Conservation (phyloP, 441 rosid genomes). For the Jatropha multifida region DNA sequence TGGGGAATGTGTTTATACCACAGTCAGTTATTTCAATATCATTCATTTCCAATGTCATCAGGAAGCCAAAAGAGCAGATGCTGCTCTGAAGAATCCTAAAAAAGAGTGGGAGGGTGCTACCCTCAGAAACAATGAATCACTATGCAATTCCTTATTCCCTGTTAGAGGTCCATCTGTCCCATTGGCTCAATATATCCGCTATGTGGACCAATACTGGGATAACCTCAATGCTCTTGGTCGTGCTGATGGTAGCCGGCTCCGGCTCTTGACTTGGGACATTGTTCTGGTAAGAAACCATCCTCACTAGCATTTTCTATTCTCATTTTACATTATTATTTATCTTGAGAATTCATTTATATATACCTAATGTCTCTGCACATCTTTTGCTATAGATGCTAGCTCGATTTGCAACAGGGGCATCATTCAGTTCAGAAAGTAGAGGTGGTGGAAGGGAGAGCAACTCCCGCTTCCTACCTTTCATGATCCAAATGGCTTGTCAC, state of each 20-base stretch:
- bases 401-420: slow-evolving; percentile 99
- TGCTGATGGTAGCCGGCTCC: slow-evolving; percentile 96
- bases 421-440: slow-evolving; percentile 83
- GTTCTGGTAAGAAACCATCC: slow-evolving; percentile 64
- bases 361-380: background rate
- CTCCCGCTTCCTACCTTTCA: slow-evolving; percentile 95
- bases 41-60: slow-evolving; percentile 99
- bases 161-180: slow-evolving; percentile 93
- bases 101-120: slow-evolving; percentile 99
- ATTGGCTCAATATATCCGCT: slow-evolving; percentile 74
- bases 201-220: slow-evolving; percentile 98
- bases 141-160: slow-evolving; percentile 98
- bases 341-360: background rate
- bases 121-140: slow-evolving; percentile 95
- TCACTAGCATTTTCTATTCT: background rate
- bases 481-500: slow-evolving; percentile 98
- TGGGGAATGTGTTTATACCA: slow-evolving; percentile 98
- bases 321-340: background rate
- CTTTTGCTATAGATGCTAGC: slow-evolving; percentile 79
- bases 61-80: slow-evolving; percentile 99
- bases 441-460: slow-evolving; percentile 99
- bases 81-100: slow-evolving; percentile 95
- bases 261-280: slow-evolving; percentile 92
- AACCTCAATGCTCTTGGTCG: slow-evolving; percentile 97
- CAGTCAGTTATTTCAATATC: slow-evolving; percentile 94